Evolutionary conservation across 2,329 filamentous ascomycete genomes (phyloP).

Genomic region (Nigrospora osmanthi): DNA sequence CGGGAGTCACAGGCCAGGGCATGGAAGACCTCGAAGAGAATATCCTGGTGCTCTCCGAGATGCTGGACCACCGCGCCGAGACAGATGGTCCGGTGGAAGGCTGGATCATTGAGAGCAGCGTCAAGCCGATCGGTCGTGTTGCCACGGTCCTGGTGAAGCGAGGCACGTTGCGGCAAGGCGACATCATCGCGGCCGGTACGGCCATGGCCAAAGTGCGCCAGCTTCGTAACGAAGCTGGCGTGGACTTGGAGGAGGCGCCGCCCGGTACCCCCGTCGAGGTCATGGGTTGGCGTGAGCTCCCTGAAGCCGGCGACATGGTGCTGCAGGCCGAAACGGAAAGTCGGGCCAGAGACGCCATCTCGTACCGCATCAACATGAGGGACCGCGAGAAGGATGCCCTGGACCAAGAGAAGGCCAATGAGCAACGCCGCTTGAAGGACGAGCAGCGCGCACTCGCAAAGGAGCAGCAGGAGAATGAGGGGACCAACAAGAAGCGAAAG

Average conservation of each 20-base stretch:
- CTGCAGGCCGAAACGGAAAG: constrained; percentile 75
- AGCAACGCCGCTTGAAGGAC: constrained; percentile 46
- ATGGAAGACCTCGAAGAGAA: constrained; percentile 92
- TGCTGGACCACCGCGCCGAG: constrained; percentile 84
- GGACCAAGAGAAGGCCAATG: constrained; percentile 67
- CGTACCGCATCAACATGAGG: constrained; percentile 64
- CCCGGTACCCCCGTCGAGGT: constrained; percentile 90
- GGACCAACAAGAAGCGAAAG: constrained; percentile 4
- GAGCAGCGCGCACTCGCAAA: constrained; percentile 55
- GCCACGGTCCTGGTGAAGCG: constrained; percentile 85
- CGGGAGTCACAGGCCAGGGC: constrained; percentile 86
- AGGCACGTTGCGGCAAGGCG: constrained; percentile 74
- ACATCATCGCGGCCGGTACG: constrained; percentile 78
- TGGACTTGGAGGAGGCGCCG: constrained; percentile 61
- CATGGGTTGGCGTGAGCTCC: constrained; percentile 83
- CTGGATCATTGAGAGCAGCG: constrained; percentile 87
- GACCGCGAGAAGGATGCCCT: constrained; percentile 72
- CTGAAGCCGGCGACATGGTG: constrained; percentile 78
- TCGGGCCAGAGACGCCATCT: constrained; percentile 69
- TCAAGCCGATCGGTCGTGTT: constrained; percentile 75
- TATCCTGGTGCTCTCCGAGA: constrained; percentile 75
- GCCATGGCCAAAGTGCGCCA: constrained; percentile 83
- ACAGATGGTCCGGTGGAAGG: constrained; percentile 72
- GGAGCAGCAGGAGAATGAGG: constrained; percentile 27
- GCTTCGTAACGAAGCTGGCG: constrained; percentile 78